Percentiles rank a stretch among this genome's conserved stretches.
These are phyloP conservation scores for Ochromonadaceae sp. DNA, from an alignment of 352 stramenopile species.

Conservation along the genomic window DNA sequence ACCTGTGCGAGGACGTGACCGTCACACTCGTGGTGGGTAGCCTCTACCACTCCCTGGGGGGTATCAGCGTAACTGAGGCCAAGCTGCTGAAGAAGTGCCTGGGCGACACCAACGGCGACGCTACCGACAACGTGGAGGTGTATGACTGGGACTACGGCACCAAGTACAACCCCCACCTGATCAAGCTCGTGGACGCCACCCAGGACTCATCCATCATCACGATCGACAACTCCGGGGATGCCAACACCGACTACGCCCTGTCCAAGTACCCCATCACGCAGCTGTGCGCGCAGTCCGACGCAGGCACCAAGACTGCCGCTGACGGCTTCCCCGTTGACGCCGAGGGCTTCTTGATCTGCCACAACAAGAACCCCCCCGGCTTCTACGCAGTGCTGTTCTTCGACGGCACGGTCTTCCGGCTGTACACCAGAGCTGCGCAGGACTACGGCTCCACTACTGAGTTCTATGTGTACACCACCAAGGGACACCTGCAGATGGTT, in stretches of 20 bases:
- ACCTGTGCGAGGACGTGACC: slow-evolving; percentile 37
- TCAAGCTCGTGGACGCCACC: no score
- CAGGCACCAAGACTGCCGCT: no score
- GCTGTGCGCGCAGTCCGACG: no score
- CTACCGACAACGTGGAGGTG: slow-evolving; percentile 43
- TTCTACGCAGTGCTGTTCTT: slow-evolving; percentile 15
- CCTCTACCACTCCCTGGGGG: not conserved
- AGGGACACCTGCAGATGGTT: slow-evolving; percentile 2
- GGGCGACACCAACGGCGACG: slow-evolving; percentile 39
- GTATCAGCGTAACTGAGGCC: slow-evolving; percentile 26
- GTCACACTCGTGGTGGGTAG: slow-evolving; percentile 25
- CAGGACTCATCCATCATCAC: no score
- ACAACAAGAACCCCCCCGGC: no score
- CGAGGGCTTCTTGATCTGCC: no score
- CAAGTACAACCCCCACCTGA: slow-evolving; percentile 30
- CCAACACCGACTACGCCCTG: no score
- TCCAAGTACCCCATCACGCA: no score
- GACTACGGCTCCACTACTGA: slow-evolving; percentile 3
- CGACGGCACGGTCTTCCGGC: not conserved
- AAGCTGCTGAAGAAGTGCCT: slow-evolving; percentile 44
- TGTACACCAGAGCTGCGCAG: not conserved
- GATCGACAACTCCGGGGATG: slow-evolving; percentile 7
- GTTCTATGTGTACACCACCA: slow-evolving; percentile 14
- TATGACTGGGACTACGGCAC: slow-evolving; percentile 43
- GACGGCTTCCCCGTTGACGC: no score